Evolutionary conservation across 208 protist genomes (phyloP).

Genomic region (Leishmania tarentolae): DNA sequence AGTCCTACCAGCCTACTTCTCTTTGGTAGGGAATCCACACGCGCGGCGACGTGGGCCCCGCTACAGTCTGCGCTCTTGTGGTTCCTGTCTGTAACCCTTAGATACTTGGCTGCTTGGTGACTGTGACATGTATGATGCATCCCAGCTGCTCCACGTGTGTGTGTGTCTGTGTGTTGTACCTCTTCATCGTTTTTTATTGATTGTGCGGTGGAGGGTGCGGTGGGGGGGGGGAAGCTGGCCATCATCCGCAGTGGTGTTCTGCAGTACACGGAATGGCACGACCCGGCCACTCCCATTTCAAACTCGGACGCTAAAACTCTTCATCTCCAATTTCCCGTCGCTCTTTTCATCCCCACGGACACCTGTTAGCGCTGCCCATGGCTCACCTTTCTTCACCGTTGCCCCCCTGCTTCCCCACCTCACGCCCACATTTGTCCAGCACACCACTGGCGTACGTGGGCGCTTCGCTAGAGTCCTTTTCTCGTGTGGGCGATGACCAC

Average conservation of each 20-base stretch:
- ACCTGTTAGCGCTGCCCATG: not conserved
- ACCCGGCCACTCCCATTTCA: not conserved
- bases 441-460: not conserved
- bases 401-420: not conserved
- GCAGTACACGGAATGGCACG: not conserved
- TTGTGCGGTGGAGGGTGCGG: not conserved
- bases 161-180: not conserved
- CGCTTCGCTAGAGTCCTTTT: not conserved
- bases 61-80: not conserved
- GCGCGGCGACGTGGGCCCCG: not conserved
- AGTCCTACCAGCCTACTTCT: slow-evolving; percentile 55
- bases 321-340: not conserved
- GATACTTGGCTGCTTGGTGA: not conserved
- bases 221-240: not conserved
- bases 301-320: not conserved
- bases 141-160: not conserved
- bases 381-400: not conserved
- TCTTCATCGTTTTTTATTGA: slow-evolving; percentile 9
- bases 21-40: slow-evolving; percentile 49
- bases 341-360: not conserved
- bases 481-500: not conserved
- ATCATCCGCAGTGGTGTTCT: not conserved
- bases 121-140: not conserved
- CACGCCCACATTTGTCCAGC: not conserved
- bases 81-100: not conserved